phyloP scores from a whole-genome alignment of 192 early-diverging fungal species.

The Chytriomyces confervae region DNA sequence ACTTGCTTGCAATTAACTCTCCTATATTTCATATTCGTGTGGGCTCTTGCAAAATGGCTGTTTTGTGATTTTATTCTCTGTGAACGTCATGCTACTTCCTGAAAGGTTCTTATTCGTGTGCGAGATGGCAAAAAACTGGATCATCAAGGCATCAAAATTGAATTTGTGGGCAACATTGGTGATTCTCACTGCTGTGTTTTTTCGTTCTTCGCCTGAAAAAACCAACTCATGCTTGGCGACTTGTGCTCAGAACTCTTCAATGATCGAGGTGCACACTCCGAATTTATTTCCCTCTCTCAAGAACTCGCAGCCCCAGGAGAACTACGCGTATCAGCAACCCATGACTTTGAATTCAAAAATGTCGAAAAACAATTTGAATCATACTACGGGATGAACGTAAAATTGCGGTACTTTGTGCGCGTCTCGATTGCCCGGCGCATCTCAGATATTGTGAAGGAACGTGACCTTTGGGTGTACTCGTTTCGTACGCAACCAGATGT shows the following conservation, averaged over 20 bases:
- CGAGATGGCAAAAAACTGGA: conserved; percentile 93
- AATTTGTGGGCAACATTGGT: conserved; percentile 98
- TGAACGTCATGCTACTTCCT: conserved; percentile 7
- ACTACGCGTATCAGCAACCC: conserved; percentile 77
- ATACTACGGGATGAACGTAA: conserved; percentile 98
- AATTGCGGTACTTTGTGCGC: conserved; percentile 95
- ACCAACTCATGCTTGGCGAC: background rate
- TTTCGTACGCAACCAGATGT: conserved; percentile 91
- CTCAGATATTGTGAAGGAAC: conserved; percentile 85
- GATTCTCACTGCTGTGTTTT: conserved; percentile 17
- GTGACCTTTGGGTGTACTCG: conserved; percentile 99
- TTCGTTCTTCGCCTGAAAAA: background rate
- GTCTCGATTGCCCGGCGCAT: conserved; percentile 88
- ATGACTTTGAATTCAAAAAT: conserved; percentile 98
- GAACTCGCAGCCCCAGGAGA: conserved; percentile 95
- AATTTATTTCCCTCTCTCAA: conserved; percentile 91
- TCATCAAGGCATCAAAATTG: conserved; percentile 98
- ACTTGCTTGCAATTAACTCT: background rate
- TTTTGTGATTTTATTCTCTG: background rate
- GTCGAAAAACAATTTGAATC: conserved; percentile 99
- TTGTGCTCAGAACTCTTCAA: conserved; percentile 82
- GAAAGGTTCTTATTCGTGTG: conserved; percentile 74
- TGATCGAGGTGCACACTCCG: conserved; percentile 92
- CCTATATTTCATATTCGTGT: background rate
- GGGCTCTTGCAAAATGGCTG: background rate